These are phyloP conservation scores for Scleroderma citrinum DNA, from an alignment of 768 basidiomycete genomes.

Conservation along the genomic window DNA sequence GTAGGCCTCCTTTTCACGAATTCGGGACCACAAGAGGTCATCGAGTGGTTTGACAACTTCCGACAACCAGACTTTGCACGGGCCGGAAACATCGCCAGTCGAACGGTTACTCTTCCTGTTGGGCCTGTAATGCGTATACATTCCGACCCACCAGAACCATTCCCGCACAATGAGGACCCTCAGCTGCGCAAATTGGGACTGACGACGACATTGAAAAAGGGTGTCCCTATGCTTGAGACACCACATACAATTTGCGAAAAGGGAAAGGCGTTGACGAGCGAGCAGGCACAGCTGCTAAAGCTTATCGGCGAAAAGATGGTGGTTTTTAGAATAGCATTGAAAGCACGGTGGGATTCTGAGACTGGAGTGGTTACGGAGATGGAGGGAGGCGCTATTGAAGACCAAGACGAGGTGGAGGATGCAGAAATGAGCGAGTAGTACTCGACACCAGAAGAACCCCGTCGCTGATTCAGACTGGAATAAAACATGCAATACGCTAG, in stretches of 20 bases:
- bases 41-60: slow-evolving; percentile 93
- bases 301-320: slow-evolving; percentile 89
- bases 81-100: slow-evolving; percentile 71
- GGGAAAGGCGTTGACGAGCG: slow-evolving; percentile 72
- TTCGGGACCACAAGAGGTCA: slow-evolving; percentile 82
- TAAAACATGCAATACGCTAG: too few relatives aligned
- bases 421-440: slow-evolving; percentile 46
- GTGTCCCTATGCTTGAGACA: slow-evolving; percentile 76
- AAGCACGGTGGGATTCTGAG: slow-evolving; percentile 65
- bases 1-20: slow-evolving; percentile 92
- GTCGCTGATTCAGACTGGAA: too few relatives aligned
- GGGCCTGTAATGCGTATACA: slow-evolving; percentile 82
- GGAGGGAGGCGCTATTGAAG: slow-evolving; percentile 37
- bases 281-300: slow-evolving; percentile 92
- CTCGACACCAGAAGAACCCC: too few relatives aligned
- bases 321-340: slow-evolving; percentile 66
- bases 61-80: slow-evolving; percentile 88
- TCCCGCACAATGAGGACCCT: slow-evolving; percentile 97
- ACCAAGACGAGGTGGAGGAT: slow-evolving; percentile 34
- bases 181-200: slow-evolving; percentile 91
- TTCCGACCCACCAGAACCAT: slow-evolving; percentile 79
- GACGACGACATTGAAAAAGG: slow-evolving; percentile 75
- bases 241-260: slow-evolving; percentile 83
- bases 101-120: slow-evolving; percentile 68
- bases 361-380: slow-evolving; percentile 60